phyloP scores from a whole-genome alignment of 495 filamentous ascomycete species.

The Aspergillus biplanus region DNA sequence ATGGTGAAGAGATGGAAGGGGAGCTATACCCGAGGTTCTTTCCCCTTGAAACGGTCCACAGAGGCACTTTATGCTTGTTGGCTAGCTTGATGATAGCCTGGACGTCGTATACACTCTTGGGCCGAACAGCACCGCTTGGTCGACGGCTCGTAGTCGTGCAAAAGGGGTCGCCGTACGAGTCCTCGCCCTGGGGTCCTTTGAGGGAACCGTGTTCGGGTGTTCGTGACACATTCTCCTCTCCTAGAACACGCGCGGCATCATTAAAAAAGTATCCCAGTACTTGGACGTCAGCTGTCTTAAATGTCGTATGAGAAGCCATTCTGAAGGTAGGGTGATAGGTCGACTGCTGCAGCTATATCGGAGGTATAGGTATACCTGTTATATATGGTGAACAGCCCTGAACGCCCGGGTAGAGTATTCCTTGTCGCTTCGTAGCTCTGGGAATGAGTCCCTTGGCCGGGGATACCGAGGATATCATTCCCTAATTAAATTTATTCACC shows the following conservation, averaged over 20 bases:
- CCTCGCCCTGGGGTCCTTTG: conserved; percentile 7
- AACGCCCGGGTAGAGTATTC: too few relatives aligned
- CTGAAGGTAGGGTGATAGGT: too few relatives aligned
- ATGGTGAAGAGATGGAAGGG: too few relatives aligned
- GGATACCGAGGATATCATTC: not conserved
- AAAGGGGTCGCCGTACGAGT: conserved; percentile 10
- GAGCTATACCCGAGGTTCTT: conserved; percentile 38
- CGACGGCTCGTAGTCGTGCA: not conserved
- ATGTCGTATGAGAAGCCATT: too few relatives aligned
- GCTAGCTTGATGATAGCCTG: conserved; percentile 48
- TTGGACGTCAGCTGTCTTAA: too few relatives aligned
- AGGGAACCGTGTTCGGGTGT: conserved; percentile 11
- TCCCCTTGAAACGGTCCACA: conserved; percentile 59
- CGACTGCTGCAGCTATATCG: too few relatives aligned
- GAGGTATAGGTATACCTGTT: too few relatives aligned
- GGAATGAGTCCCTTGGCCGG: not conserved
- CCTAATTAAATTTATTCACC: too few relatives aligned
- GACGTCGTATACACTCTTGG: conserved; percentile 48
- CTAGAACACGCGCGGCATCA: conserved; percentile 7
- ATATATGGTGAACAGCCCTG: too few relatives aligned
- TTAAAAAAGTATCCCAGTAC: not conserved
- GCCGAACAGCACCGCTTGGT: conserved; percentile 41
- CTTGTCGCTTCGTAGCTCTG: not conserved
- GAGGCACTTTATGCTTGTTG: conserved; percentile 53
- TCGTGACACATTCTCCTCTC: conserved; percentile 1